Evolutionary conservation across 768 basidiomycete genomes (phyloP).

Genomic region (Dioszegia crocea): DNA sequence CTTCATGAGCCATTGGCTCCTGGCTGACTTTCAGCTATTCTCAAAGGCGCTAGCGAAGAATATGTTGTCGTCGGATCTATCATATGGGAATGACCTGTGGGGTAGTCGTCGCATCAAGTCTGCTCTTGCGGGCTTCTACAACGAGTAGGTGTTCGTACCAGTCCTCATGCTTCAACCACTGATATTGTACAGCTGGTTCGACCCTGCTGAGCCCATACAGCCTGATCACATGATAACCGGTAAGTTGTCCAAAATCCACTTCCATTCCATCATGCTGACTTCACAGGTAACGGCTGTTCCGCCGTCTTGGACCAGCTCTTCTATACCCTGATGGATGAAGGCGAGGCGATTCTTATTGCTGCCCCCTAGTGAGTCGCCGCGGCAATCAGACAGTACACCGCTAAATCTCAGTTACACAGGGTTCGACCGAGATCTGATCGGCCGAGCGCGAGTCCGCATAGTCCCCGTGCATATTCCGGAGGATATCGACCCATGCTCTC

Average conservation of each 20-base stretch:
- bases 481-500: conserved; percentile 22
- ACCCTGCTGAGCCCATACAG: conserved; percentile 22
- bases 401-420: conserved; percentile 34
- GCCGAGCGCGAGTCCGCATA: conserved; percentile 30
- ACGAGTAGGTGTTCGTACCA: conserved; percentile 20
- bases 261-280: background rate
- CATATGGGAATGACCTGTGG: conserved; percentile 47
- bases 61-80: conserved; percentile 30
- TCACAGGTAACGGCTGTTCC: conserved; percentile 32
- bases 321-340: conserved; percentile 43
- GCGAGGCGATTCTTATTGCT: conserved; percentile 42
- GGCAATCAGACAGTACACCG: background rate
- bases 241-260: background rate
- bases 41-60: conserved; percentile 27
- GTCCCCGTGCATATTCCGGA: conserved; percentile 27
- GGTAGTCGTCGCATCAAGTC: conserved; percentile 39
- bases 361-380: conserved; percentile 37
- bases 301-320: conserved; percentile 45
- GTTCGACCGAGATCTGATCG: conserved; percentile 39
- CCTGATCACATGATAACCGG: conserved; percentile 40
- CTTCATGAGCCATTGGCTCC: background rate
- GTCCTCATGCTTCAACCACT: background rate
- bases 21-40: conserved; percentile 23
- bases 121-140: conserved; percentile 38
- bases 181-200: conserved; percentile 17